Conservation (phyloP, 1,139 yeast species). For the Geotrichum reessii region DNA sequence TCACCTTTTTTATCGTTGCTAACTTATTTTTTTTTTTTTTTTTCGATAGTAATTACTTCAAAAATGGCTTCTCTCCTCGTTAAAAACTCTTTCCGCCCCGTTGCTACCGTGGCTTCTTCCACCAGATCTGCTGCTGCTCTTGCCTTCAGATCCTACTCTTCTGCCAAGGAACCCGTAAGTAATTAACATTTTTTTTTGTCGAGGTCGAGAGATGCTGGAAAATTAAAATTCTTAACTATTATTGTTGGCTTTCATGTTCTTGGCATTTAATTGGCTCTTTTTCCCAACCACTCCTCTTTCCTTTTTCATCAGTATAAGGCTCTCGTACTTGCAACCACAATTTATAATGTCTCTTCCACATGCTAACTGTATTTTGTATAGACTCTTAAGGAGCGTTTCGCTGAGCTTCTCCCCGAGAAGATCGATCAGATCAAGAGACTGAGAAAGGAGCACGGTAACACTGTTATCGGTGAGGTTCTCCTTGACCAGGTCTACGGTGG, state of each 20-base stretch:
- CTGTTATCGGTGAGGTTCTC: slow-evolving; percentile 86
- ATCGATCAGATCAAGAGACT: slow-evolving; percentile 87
- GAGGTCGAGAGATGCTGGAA: too few species aligned
- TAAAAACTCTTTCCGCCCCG: slow-evolving; percentile 20
- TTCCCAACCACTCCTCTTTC: neutral
- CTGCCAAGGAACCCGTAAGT: slow-evolving; percentile 30
- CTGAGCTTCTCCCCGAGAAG: slow-evolving; percentile 85
- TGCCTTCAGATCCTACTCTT: slow-evolving; percentile 26
- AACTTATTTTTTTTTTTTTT: neutral
- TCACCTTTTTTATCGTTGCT: neutral
- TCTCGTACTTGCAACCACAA: neutral
- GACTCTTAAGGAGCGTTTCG: slow-evolving; percentile 88
- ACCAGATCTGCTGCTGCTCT: slow-evolving; percentile 20
- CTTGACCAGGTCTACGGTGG: slow-evolving; percentile 99
- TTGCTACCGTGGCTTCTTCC: slow-evolving; percentile 13
- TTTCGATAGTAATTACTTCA: slow-evolving; percentile 4
- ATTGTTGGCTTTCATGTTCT: neutral
- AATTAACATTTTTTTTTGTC: neutral
- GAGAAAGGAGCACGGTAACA: slow-evolving; percentile 82
- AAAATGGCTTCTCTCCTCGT: slow-evolving; percentile 20
- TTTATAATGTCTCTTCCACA: neutral
- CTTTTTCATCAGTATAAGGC: neutral
- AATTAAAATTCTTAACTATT: neutral
- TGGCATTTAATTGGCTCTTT: neutral
- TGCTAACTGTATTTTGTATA: slow-evolving; percentile 24